Percentiles rank a stretch among this genome's conserved stretches.
These are phyloP conservation scores for Jamesozyma rosinii DNA, from an alignment of 805 yeast genomes.

Conservation along the genomic window DNA sequence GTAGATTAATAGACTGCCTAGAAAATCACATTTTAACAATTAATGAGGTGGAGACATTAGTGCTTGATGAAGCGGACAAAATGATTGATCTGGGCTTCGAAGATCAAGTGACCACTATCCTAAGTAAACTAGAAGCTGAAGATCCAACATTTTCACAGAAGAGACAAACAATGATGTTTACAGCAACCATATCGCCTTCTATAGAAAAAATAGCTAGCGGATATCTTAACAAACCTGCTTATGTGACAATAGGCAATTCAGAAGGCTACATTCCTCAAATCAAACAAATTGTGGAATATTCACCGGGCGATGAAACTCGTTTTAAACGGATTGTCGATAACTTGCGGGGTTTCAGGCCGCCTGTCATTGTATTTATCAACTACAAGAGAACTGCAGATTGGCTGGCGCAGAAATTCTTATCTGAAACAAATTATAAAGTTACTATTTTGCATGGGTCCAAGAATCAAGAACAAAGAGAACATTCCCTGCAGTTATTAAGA, in stretches of 20 bases:
- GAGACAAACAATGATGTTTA: constrained; percentile 73
- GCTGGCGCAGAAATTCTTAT: constrained; percentile 43
- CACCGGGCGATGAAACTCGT: constrained; percentile 38
- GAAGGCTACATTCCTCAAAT: constrained; percentile 51
- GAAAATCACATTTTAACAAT: constrained; percentile 57
- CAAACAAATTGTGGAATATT: constrained; percentile 55
- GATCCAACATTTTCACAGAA: constrained; percentile 24
- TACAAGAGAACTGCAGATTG: constrained; percentile 64
- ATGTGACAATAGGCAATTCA: constrained; percentile 56
- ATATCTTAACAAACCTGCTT: constrained; percentile 54
- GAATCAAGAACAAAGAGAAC: constrained; percentile 76
- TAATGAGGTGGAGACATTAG: constrained; percentile 53
- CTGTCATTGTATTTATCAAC: constrained; percentile 75
- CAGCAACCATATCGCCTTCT: constrained; percentile 81
- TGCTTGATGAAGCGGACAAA: constrained; percentile 89
- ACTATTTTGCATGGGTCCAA: constrained; percentile 80
- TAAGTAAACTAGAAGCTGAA: constrained; percentile 30
- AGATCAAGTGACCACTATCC: constrained; percentile 56
- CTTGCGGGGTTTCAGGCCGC: constrained; percentile 34
- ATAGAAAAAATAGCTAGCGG: constrained; percentile 58
- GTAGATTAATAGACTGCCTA: constrained; percentile 73
- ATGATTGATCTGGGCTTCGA: constrained; percentile 96
- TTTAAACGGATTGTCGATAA: constrained; percentile 27
- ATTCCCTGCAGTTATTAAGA: constrained; percentile 54
- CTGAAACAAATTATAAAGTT: constrained; percentile 38